phyloP scores from a whole-genome alignment of 176 grass and related monocot genomes.

The Rhynchospora breviuscula region DNA sequence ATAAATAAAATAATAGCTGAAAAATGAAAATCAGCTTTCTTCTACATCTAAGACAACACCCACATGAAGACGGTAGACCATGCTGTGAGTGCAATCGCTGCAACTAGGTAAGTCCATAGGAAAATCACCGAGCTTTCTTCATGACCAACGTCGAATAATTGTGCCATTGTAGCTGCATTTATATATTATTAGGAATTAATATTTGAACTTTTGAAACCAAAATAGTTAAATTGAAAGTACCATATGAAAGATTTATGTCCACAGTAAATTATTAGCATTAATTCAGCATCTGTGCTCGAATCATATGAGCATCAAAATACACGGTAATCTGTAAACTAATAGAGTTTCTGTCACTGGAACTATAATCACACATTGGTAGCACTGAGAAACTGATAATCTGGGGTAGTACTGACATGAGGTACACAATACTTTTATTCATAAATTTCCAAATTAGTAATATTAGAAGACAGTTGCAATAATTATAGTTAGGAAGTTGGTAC shows the following conservation, averaged over 20 bases:
- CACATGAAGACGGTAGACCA: slow-evolving; percentile 83
- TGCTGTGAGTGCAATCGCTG: slow-evolving; percentile 49
- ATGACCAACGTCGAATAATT: slow-evolving; percentile 61
- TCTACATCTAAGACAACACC: slow-evolving; percentile 39
- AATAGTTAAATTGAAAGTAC: neutral
- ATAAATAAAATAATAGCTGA: neutral
- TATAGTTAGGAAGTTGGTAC: slow-evolving; percentile 21
- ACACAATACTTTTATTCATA: neutral
- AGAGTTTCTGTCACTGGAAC: neutral
- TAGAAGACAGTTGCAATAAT: neutral
- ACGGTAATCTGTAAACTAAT: no score
- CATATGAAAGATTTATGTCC: neutral
- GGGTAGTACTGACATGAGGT: neutral
- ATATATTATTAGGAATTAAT: neutral
- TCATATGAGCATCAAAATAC: neutral
- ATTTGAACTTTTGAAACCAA: neutral
- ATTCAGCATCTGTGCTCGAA: neutral
- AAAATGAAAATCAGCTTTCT: neutral
- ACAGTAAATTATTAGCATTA: neutral
- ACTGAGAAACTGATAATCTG: neutral
- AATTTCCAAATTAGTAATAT: neutral
- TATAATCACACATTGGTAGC: neutral
- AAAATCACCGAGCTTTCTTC: slow-evolving; percentile 81
- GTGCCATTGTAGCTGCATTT: slow-evolving; percentile 59
- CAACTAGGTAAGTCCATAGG: slow-evolving; percentile 55